A percentile compares a stretch with the other conserved stretches of the same genome.
These are phyloP conservation scores for Chaetomium strumarium DNA, from an alignment of 2,329 filamentous ascomycete genomes.

Conservation along the genomic window DNA sequence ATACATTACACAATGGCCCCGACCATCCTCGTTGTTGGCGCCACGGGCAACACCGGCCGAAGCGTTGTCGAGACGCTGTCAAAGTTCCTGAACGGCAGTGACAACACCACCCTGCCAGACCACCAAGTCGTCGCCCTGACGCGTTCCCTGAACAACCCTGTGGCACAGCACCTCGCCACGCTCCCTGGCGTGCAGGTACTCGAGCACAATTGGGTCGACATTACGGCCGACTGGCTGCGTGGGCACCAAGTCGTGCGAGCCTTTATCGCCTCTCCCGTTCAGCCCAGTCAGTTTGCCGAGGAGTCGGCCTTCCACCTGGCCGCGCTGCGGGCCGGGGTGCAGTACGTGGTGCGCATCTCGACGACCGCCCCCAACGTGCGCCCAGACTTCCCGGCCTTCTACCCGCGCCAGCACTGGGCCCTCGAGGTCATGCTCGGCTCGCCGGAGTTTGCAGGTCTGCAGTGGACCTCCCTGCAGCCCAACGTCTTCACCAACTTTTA, in stretches of 20 bases:
- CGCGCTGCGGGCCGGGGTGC: slow-evolving; percentile 4
- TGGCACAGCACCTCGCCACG: neutral
- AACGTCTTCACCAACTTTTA: slow-evolving; percentile 1
- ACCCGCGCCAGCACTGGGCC: slow-evolving; percentile 11
- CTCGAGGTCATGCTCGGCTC: slow-evolving; percentile 4
- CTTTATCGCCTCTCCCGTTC: slow-evolving; percentile 8
- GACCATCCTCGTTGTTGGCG: slow-evolving; percentile 6
- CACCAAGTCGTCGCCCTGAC: slow-evolving; percentile 8
- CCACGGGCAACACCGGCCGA: slow-evolving; percentile 10
- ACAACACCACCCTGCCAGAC: neutral
- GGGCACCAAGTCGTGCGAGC: slow-evolving; percentile 1
- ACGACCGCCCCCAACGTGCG: slow-evolving; percentile 4
- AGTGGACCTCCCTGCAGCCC: slow-evolving; percentile 13
- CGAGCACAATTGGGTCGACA: slow-evolving; percentile 9
- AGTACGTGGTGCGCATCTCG: slow-evolving; percentile 14
- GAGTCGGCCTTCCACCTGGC: slow-evolving; percentile 10
- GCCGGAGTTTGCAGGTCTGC: neutral
- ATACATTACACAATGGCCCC: neutral
- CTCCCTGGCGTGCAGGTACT: slow-evolving; percentile 3
- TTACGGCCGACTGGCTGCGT: slow-evolving; percentile 8
- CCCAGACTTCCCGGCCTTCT: slow-evolving; percentile 8
- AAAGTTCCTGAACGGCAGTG: neutral
- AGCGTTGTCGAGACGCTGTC: slow-evolving; percentile 3
- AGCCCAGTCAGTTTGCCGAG: slow-evolving; percentile 7
- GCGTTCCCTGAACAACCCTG: neutral